Conservation (phyloP, 331 rosid genomes). For the Quercus phellos region DNA sequence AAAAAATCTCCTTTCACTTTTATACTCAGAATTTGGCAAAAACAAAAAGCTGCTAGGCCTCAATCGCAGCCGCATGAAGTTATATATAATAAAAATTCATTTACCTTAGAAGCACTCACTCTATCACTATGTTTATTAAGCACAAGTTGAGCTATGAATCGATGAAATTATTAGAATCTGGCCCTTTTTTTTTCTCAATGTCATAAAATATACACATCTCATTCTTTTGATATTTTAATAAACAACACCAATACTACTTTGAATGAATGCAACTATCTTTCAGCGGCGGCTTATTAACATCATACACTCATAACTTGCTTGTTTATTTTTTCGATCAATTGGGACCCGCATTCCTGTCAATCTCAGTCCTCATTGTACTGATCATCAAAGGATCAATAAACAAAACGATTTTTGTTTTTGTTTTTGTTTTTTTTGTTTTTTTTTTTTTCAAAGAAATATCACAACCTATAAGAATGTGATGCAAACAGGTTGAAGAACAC, state of each 20-base stretch:
- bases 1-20: neutral
- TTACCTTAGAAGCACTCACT: neutral
- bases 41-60: neutral
- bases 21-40: neutral
- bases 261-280: conserved; percentile 16
- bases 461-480: conserved; percentile 41
- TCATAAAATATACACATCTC: neutral
- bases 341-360: conserved; percentile 25
- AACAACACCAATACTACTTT: conserved; percentile 5
- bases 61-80: neutral
- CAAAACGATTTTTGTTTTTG: neutral
- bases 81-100: no score
- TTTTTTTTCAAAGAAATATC: conserved; percentile 18
- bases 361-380: conserved; percentile 27
- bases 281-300: conserved; percentile 11
- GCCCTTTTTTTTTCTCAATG: neutral
- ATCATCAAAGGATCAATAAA: conserved; percentile 19
- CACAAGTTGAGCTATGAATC: conserved; percentile 16
- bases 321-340: conserved; percentile 8
- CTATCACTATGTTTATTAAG: neutral
- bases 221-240: neutral
- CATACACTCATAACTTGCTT: conserved; percentile 16
- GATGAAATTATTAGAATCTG: conserved; percentile 30
- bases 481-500: conserved; percentile 44
- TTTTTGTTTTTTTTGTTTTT: neutral